These are phyloP conservation scores for Helenozyma baotianmanensis DNA, from an alignment of 805 yeast species.

Conservation along the genomic window DNA sequence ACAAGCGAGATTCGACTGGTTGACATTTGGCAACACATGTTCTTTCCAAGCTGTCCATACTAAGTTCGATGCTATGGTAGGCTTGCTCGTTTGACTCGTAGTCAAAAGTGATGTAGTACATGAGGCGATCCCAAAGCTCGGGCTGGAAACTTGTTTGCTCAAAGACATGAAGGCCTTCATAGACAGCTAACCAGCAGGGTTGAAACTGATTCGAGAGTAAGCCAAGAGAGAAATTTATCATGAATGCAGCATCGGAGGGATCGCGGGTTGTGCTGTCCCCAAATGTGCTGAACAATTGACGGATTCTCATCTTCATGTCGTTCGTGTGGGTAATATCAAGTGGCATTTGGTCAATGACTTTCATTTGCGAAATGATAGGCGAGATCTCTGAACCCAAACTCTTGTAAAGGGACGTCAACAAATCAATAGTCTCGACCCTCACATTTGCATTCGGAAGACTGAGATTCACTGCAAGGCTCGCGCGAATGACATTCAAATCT, in stretches of 20 bases:
- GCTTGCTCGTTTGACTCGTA: slow-evolving; percentile 14
- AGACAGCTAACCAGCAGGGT: slow-evolving; percentile 80
- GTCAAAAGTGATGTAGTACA: slow-evolving; percentile 26
- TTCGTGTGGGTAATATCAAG: slow-evolving; percentile 65
- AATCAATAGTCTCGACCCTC: slow-evolving; percentile 49
- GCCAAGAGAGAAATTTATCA: slow-evolving; percentile 42
- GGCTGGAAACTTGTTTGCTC: no score
- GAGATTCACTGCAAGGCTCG: slow-evolving; percentile 28
- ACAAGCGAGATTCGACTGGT: slow-evolving; percentile 28
- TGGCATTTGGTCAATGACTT: slow-evolving; percentile 65
- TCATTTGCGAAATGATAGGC: slow-evolving; percentile 14
- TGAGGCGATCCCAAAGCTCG: slow-evolving; percentile 53
- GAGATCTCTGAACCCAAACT: no score
- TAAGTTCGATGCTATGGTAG: slow-evolving; percentile 34
- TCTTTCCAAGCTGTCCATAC: no score
- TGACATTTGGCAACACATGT: no score
- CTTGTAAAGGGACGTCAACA: no score
- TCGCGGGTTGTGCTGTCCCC: slow-evolving; percentile 2
- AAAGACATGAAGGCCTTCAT: slow-evolving; percentile 57
- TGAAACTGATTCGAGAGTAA: slow-evolving; percentile 69
- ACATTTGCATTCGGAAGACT: slow-evolving; percentile 45
- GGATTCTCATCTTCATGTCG: slow-evolving; percentile 65
- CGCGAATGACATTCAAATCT: slow-evolving; percentile 7
- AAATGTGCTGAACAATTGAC: slow-evolving; percentile 50
- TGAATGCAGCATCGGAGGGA: slow-evolving; percentile 1